Evolutionary conservation across 495 filamentous ascomycete genomes (phyloP).

Genomic region (Niebla homalea): DNA sequence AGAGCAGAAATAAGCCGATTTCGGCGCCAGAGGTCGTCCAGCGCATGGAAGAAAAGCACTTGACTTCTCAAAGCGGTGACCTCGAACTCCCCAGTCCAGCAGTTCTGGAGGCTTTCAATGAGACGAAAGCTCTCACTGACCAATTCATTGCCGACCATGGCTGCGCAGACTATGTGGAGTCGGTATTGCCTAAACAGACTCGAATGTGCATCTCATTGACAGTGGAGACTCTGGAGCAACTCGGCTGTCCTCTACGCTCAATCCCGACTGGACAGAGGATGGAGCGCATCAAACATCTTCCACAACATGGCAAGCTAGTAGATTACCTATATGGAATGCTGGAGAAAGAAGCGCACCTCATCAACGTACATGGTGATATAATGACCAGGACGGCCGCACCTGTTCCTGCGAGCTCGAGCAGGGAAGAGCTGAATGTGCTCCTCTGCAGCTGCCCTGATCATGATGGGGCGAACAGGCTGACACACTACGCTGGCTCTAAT

Average conservation of each 20-base stretch:
- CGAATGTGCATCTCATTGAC: slow-evolving; percentile 27
- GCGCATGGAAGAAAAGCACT: too few species aligned
- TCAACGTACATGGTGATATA: slow-evolving; percentile 21
- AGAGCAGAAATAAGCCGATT: background rate
- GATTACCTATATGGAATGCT: slow-evolving; percentile 30
- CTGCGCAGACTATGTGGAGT: slow-evolving; percentile 22
- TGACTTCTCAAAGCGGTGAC: background rate
- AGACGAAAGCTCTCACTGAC: slow-evolving; percentile 26
- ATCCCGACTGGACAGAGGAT: slow-evolving; percentile 25
- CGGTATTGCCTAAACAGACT: slow-evolving; percentile 19
- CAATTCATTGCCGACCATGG: slow-evolving; percentile 25
- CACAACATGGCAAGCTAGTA: slow-evolving; percentile 23
- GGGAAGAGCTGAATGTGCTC: slow-evolving; percentile 26
- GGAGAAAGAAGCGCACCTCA: slow-evolving; percentile 27
- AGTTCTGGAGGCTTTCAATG: slow-evolving; percentile 20
- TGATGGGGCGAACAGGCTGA: slow-evolving; percentile 26
- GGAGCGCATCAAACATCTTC: slow-evolving; percentile 19
- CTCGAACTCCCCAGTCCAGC: slow-evolving; percentile 16
- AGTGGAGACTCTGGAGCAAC: slow-evolving; percentile 32
- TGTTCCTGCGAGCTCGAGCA: slow-evolving; percentile 22
- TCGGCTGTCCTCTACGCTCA: slow-evolving; percentile 24
- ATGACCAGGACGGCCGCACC: slow-evolving; percentile 29
- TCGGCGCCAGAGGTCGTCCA: slow-evolving; percentile 5
- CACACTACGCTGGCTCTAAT: slow-evolving; percentile 28
- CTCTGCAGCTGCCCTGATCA: slow-evolving; percentile 26